Base-by-base conservation (phyloP, 2,329 filamentous ascomycete species). In the Orbilia ellipsospora region DNA sequence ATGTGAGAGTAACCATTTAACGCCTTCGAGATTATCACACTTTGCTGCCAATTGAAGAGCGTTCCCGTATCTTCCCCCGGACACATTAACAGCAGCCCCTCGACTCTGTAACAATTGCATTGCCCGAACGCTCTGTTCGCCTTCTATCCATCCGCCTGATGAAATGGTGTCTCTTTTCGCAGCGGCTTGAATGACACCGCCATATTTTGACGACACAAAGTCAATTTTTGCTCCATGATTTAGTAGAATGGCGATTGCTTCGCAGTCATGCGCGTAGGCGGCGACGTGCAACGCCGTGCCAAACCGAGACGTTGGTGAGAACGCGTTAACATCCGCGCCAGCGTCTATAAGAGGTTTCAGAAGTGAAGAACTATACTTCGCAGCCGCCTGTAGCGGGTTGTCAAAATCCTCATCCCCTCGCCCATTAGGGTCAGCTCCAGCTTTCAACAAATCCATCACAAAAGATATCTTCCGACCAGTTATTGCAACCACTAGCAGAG, bases 311-410 rank as follows among this genome's bases (percentile, higher is more conserved):
- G 23, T 23, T 23, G 23, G 23, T 23, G 23, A 23, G 23, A 23
- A 23, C 23, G 70, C 63, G 15, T 74, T 68, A 4, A 74, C 63
- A 45, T 74, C 44, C 2, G 70, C 70, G 0, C 70, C 70, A 8
- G 63, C 57, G 4, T 42, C 40, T 56, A 68, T 74, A 1, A 74
- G 28, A 2, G 45, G 51, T n/a, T 74, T 57, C 2, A 66, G n/a
- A 1, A 74, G 18, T 3, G 48, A 62, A 7, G 51, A 40, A 3
- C 1, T 26, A 44, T 8, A 57, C 31, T 15, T 20, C 7, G 40
- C 59, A 2, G 57, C 70, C 15, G 70, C 63, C 36, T 74, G 70
- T 2, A 74, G 51, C 1, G 70, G 63, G 23, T 18, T 68, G 18
- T 36, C 50, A 26, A 52, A 59, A 4, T 68, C 57, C 12, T 45